Conservation (phyloP, 306 rosid genomes). For the Pterocarpus santalinus region DNA sequence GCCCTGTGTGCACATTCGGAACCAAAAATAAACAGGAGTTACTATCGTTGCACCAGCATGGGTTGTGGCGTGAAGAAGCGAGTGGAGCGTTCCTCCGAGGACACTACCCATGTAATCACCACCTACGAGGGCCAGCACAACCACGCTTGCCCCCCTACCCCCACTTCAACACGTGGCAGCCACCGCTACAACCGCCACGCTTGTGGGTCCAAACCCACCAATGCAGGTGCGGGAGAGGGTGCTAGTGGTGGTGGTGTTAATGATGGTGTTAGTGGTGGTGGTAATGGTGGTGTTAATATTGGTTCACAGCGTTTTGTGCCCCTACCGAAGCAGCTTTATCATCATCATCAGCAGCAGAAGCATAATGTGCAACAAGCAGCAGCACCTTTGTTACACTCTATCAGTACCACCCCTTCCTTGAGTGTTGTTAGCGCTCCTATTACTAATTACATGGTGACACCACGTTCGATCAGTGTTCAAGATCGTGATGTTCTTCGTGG, state of each 20-base stretch:
- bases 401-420: constrained; percentile 42
- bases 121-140: constrained; percentile 85
- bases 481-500: constrained; percentile 16
- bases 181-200: background rate
- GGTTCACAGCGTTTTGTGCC: constrained; percentile 28
- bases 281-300: background rate
- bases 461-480: background rate
- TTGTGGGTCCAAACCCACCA: too few species aligned
- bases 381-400: constrained; percentile 44
- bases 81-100: constrained; percentile 73
- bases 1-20: background rate
- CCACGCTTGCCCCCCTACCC: constrained; percentile 48
- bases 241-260: background rate
- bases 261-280: background rate
- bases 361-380: constrained; percentile 28
- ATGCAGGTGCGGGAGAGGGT: too few species aligned
- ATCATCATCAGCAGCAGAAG: background rate
- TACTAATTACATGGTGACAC: background rate
- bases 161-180: background rate
- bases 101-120: constrained; percentile 68
- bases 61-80: constrained; percentile 79
- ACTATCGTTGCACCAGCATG: constrained; percentile 71
- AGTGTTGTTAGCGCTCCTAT: constrained; percentile 9
- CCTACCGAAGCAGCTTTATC: background rate
- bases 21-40: constrained; percentile 59